Conservation (phyloP, 2,329 filamentous ascomycete genomes). For the Botryotinia convoluta region DNA sequence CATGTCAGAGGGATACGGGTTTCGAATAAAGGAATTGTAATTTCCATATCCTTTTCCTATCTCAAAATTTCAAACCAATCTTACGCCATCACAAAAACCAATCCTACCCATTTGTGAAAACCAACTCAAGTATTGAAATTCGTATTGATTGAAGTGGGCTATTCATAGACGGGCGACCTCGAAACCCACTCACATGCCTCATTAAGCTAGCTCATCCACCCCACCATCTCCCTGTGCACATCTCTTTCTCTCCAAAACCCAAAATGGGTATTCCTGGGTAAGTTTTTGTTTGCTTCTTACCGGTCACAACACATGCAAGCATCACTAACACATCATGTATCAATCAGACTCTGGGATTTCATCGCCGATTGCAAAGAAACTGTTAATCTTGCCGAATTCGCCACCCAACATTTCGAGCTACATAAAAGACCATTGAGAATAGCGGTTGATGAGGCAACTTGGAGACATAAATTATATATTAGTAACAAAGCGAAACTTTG, state of each 20-base stretch:
- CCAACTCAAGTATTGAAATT: neutral
- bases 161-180: neutral
- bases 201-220: neutral
- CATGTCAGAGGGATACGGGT: neutral
- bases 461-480: slow-evolving; percentile 57
- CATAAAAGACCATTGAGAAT: slow-evolving; percentile 71
- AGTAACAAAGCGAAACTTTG: neutral
- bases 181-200: neutral
- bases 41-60: neutral
- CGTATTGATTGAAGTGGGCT: neutral
- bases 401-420: slow-evolving; percentile 68
- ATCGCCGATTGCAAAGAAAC: slow-evolving; percentile 16
- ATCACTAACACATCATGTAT: neutral
- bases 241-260: no score
- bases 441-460: slow-evolving; percentile 93
- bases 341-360: slow-evolving; percentile 19
- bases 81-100: neutral
- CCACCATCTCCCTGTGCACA: slow-evolving; percentile 1
- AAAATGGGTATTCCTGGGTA: slow-evolving; percentile 12
- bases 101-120: neutral
- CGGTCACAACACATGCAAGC: neutral
- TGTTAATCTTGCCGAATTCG: slow-evolving; percentile 45
- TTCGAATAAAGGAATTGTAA: neutral
- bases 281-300: neutral
- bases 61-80: neutral